These are phyloP conservation scores for Thermoascus crustaceus DNA, from an alignment of 2,329 filamentous ascomycete species.

Conservation along the genomic window DNA sequence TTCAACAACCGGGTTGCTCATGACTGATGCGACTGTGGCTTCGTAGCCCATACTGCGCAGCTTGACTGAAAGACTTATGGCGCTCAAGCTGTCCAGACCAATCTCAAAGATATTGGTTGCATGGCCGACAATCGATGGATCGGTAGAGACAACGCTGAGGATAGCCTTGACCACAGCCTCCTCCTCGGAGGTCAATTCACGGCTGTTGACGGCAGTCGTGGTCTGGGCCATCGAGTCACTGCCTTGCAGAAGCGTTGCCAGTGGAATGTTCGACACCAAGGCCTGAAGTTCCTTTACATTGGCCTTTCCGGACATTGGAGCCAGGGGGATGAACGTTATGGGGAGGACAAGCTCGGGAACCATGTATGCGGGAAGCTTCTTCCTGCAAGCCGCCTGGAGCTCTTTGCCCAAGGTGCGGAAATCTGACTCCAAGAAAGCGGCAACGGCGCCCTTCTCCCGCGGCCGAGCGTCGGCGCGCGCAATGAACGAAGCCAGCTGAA, in stretches of 20 bases:
- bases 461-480: constrained; percentile 10
- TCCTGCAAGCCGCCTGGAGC: constrained; percentile 18
- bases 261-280: constrained; percentile 19
- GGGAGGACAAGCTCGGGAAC: constrained; percentile 21
- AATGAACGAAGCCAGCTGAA: constrained; percentile 24
- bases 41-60: constrained; percentile 26
- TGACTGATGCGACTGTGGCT: constrained; percentile 25
- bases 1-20: constrained; percentile 27
- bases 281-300: constrained; percentile 23
- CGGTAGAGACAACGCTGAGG: constrained; percentile 13
- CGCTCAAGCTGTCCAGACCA: constrained; percentile 31
- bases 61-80: constrained; percentile 28
- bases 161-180: constrained; percentile 18
- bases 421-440: constrained; percentile 14
- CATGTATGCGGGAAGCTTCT: constrained; percentile 21
- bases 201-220: constrained; percentile 2
- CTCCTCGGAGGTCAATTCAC: constrained; percentile 18
- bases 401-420: constrained; percentile 14
- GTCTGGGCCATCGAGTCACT: constrained; percentile 7
- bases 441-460: constrained; percentile 7
- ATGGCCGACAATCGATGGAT: constrained; percentile 12
- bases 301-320: constrained; percentile 24
- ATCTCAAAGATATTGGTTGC: constrained; percentile 30
- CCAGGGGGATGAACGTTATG: constrained; percentile 18
- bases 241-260: constrained; percentile 16